These are phyloP conservation scores for Puccinia coronata DNA, from an alignment of 1,284 basidiomycete species.

Conservation along the genomic window DNA sequence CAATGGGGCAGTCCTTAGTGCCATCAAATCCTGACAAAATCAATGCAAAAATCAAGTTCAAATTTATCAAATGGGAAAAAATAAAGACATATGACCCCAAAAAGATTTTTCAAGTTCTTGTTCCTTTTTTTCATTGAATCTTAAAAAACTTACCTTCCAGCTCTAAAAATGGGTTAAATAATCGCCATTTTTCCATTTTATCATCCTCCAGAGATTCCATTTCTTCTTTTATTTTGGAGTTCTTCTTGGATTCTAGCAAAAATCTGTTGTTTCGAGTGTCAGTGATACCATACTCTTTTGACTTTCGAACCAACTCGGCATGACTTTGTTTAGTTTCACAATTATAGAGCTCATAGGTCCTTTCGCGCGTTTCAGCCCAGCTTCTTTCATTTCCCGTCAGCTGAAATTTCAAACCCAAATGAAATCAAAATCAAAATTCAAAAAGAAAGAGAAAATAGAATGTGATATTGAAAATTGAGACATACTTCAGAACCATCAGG, in stretches of 20 bases:
- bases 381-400: neutral
- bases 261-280: neutral
- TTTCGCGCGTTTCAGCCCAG: slow-evolving; percentile 1
- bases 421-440: neutral
- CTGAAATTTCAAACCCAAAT: neutral
- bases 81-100: neutral
- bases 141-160: too few species aligned
- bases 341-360: neutral
- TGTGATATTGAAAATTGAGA: neutral
- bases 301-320: neutral
- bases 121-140: neutral
- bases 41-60: slow-evolving; percentile 60
- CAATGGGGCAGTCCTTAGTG: too few species aligned
- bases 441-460: neutral
- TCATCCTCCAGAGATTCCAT: neutral
- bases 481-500: neutral
- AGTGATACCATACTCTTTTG: neutral
- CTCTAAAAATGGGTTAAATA: slow-evolving; percentile 9
- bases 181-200: neutral
- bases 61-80: slow-evolving; percentile 58
- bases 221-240: neutral
- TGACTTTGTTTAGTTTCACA: neutral
- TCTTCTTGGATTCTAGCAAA: slow-evolving; percentile 1
- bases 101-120: neutral
- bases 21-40: slow-evolving; percentile 60